Evolutionary conservation across 345 rosid species (phyloP), one percentile per base, ranked within the genome.

Genomic region (Lumnitzera littorea): DNA sequence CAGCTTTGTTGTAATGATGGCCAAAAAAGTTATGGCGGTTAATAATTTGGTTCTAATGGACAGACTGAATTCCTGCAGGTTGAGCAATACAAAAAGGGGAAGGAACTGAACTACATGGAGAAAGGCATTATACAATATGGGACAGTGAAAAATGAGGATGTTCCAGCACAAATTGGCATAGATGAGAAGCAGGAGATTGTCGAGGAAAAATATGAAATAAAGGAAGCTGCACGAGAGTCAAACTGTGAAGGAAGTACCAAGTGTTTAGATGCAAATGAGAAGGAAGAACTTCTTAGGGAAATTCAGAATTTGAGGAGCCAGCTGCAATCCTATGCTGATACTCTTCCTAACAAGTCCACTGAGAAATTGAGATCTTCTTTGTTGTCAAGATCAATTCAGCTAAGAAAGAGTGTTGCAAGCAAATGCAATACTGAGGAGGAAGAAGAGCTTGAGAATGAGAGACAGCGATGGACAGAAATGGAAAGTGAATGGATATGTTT

Each of bases 401-500:
- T 82, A 56, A 71, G 71, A 51, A 79, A 73, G 77, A 80, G 89
- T 68, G 60, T 78, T 53, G 12, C 31, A 13, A 83, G 81, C 55
- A 53, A 47, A 11, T 65, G 73, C 46, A 74, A 58, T 55, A 70
- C 71, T 24, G 82, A 67, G 24, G 85, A 20, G 20, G 20, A 20
- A 20, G 20, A 83, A 54, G 92, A 88, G 63, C 72, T 84, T 1
- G 96, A 88, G 80, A 78, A 51, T 58, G 97, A 94, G 74, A 84
- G 91, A 56, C 75, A 83, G 27, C 79, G 82, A 72, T 84, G 92
- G 96, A 90, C 83, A 68, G 97, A 94, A 82, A 84, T 91, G 89
- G 97, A 94, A 78, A 91, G 97, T 56, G 89, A 90, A 14, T 94
- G 99, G 99, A 94, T 94, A 58, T 86, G 81, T 27, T 62, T 94